Conservation (phyloP, 495 filamentous ascomycete species). For the Terfezia claveryi region DNA sequence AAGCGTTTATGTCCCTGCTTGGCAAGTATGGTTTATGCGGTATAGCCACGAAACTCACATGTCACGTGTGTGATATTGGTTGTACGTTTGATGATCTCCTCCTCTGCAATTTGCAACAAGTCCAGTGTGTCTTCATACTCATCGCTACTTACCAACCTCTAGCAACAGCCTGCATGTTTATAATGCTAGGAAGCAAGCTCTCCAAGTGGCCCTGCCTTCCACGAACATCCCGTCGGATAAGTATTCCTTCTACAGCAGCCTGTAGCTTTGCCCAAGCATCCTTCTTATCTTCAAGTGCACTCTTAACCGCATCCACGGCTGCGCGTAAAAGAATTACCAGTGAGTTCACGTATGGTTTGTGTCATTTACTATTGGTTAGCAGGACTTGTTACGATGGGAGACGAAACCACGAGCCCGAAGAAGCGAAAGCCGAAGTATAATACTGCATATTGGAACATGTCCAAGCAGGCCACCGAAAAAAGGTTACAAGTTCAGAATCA, state of each 20-base stretch:
- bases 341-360: too few relatives aligned
- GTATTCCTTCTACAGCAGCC: slow-evolving; percentile 26
- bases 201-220: slow-evolving; percentile 20
- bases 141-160: slow-evolving; percentile 20
- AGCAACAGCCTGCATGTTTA: slow-evolving; percentile 27
- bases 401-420: too few relatives aligned
- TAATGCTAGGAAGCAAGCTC: slow-evolving; percentile 27
- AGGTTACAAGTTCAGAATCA: too few relatives aligned
- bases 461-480: too few relatives aligned
- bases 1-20: not conserved
- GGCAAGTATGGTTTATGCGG: not conserved
- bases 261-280: slow-evolving; percentile 30
- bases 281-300: slow-evolving; percentile 22
- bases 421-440: too few relatives aligned
- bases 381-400: too few relatives aligned
- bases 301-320: slow-evolving; percentile 16
- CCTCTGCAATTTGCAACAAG: slow-evolving; percentile 22
- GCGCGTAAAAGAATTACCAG: slow-evolving; percentile 18
- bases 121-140: not conserved
- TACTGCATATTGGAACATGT: too few relatives aligned
- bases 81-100: slow-evolving; percentile 28
- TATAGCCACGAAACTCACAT: not conserved
- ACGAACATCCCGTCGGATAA: slow-evolving; percentile 27
- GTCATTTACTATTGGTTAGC: too few relatives aligned
- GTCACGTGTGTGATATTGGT: too few relatives aligned